A percentile compares a stretch with the other conserved stretches of the same genome.
Evolutionary conservation across 164 flowering plant species (phyloP).

Genomic region (Magnolia kwangsiensis): DNA sequence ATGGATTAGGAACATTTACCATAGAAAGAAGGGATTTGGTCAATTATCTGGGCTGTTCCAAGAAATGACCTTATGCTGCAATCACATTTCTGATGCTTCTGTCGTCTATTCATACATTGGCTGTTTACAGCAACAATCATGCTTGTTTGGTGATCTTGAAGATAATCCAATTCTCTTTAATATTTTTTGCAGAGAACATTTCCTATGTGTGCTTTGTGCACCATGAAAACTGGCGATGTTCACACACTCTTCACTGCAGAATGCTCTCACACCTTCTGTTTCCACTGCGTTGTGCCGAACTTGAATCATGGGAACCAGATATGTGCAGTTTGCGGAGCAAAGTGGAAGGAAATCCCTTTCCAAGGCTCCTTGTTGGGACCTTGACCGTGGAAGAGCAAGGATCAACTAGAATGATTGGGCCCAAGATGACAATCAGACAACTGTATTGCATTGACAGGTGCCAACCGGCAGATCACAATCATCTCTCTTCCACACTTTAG

Average conservation of each 20-base stretch:
- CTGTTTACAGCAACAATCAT: too few species aligned
- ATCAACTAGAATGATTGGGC: slow-evolving; percentile 38
- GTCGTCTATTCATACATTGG: too few species aligned
- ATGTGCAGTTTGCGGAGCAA: slow-evolving; percentile 90
- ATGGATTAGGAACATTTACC: too few species aligned
- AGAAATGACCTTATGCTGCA: too few species aligned
- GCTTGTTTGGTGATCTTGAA: too few species aligned
- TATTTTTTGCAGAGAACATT: slow-evolving; percentile 34
- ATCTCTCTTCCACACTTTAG: slow-evolving; percentile 31
- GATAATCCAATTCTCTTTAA: too few species aligned
- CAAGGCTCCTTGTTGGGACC: slow-evolving; percentile 38
- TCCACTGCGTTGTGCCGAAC: slow-evolving; percentile 80
- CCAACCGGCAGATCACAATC: slow-evolving; percentile 36
- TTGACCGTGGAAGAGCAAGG: slow-evolving; percentile 35
- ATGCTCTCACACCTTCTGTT: slow-evolving; percentile 88
- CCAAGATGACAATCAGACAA: slow-evolving; percentile 46
- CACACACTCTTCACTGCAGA: slow-evolving; percentile 95
- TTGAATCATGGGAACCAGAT: slow-evolving; percentile 84
- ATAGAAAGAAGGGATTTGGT: too few species aligned
- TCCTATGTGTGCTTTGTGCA: slow-evolving; percentile 62
- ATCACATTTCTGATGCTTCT: too few species aligned
- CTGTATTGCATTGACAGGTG: slow-evolving; percentile 38
- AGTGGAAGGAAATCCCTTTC: slow-evolving; percentile 90
- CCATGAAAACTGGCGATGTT: slow-evolving; percentile 77
- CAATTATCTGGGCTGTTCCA: too few species aligned